phyloP scores from a whole-genome alignment of 305 asterid species.

The Solanum hybrid region DNA sequence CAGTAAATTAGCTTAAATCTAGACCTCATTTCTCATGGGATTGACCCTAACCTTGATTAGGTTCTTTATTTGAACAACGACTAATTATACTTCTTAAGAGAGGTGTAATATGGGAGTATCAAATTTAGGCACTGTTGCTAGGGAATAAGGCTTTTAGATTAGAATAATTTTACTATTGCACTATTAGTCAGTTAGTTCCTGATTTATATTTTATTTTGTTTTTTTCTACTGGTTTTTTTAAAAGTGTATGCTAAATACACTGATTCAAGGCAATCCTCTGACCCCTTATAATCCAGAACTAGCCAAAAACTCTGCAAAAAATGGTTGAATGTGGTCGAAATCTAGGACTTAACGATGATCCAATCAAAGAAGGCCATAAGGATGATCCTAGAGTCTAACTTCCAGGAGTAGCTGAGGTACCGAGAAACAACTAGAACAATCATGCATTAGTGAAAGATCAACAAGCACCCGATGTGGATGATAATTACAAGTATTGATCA shows the following conservation, averaged over 20 bases:
- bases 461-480: not conserved
- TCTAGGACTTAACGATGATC: not conserved
- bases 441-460: not conserved
- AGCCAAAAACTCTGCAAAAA: not conserved
- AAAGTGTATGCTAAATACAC: not conserved
- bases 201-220: too few species aligned
- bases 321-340: not conserved
- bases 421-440: not conserved
- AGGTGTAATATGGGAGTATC: not conserved
- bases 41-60: not conserved
- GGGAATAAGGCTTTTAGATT: not conserved
- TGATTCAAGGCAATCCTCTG: not conserved
- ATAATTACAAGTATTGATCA: not conserved
- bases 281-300: not conserved
- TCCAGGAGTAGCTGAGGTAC: not conserved
- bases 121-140: not conserved
- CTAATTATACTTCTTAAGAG: not conserved
- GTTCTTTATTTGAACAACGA: not conserved
- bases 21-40: not conserved
- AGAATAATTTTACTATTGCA: not conserved
- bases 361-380: not conserved
- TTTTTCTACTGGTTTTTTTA: not conserved
- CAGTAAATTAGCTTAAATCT: too few species aligned
- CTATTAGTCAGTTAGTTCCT: not conserved
- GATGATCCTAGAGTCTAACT: not conserved